Evolutionary conservation across 2,329 filamentous ascomycete species (phyloP), one percentile per base, ranked within the genome.

Genomic region (Scorias spongiosa): DNA sequence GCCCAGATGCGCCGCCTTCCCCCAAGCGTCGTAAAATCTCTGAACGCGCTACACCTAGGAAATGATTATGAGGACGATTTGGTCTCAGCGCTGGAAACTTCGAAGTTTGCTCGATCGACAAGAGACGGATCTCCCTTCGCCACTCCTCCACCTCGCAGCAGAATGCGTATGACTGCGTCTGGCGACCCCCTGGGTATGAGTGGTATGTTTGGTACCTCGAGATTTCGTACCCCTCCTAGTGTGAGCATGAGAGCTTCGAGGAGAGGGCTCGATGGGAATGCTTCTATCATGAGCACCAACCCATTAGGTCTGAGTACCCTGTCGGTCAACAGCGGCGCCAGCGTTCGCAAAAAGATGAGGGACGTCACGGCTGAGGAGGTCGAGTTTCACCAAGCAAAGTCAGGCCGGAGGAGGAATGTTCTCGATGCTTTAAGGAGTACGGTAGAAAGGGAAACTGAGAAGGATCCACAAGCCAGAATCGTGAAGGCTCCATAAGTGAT

Each of bases 1-100:
- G 76, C 80, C 40, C 84, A 94, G 59, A 77, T 98, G 66, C 79
- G 82, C 46, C 84, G 79, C 58, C 64, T 93, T 8, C 17, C 61
- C 63, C 2, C 43, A 45, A 17, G 20, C 2, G 59, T 58, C 7
- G 45, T 58, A 12, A 55, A 52, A 2, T 51, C 54, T 14, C 50
- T 61, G 14, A 55, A 52, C 2, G 50, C 54, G n/a, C 50, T 61
- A 6, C 52, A 51, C 30, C 53, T 60, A 5, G 46, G 47, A 10
- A 55, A 55, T 38, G 55, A 54, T 41, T 58, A 59, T 42, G 56
- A 59, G 46, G 57, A 62, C 41, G 51, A 59, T 28, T 52, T 62
- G 38, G 54, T 54, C n/a, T 48, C 49, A 11, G 49, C 50, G 10
- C 48, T 63, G 5, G 51, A 41, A 43, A 36, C 44, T 46, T 40